These are phyloP conservation scores for Gelatoporia subvermispora DNA, from an alignment of 768 basidiomycete species.

Conservation along the genomic window DNA sequence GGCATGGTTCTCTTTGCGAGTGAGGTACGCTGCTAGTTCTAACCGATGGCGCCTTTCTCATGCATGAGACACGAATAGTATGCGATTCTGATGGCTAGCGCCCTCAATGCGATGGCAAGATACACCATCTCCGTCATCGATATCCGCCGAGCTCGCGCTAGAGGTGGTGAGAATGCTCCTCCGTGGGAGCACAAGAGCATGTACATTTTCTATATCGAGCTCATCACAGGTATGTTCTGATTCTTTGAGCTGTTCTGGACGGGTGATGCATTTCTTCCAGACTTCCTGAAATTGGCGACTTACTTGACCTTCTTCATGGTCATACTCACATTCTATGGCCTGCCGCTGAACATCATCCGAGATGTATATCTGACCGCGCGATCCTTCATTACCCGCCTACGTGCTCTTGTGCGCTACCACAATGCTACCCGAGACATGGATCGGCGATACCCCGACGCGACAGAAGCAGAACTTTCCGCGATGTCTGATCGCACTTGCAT, in stretches of 20 bases:
- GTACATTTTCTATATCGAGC: conserved; percentile 92
- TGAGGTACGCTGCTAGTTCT: conserved; percentile 53
- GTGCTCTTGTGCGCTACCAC: conserved; percentile 88
- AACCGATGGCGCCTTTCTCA: not conserved
- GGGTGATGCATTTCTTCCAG: conserved; percentile 36
- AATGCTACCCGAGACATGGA: conserved; percentile 97
- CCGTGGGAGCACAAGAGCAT: conserved; percentile 99
- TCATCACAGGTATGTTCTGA: conserved; percentile 68
- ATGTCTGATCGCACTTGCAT: conserved; percentile 94
- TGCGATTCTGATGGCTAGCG: conserved; percentile 80
- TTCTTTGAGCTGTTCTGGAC: not conserved
- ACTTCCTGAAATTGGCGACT: conserved; percentile 88
- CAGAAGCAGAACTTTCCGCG: conserved; percentile 72
- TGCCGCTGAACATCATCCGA: conserved; percentile 94
- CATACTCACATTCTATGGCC: conserved; percentile 90
- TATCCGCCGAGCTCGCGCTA: conserved; percentile 65
- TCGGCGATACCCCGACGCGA: conserved; percentile 88
- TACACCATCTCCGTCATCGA: conserved; percentile 82
- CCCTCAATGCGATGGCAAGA: conserved; percentile 73
- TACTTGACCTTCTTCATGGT: conserved; percentile 93
- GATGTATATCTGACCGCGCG: conserved; percentile 95
- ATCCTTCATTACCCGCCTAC: conserved; percentile 83
- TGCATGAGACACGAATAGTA: conserved; percentile 47
- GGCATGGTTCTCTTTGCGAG: conserved; percentile 94
- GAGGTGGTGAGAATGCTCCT: conserved; percentile 81